Conservation (phyloP, 805 yeast genomes). For the Wickerhamiella nectarea region DNA sequence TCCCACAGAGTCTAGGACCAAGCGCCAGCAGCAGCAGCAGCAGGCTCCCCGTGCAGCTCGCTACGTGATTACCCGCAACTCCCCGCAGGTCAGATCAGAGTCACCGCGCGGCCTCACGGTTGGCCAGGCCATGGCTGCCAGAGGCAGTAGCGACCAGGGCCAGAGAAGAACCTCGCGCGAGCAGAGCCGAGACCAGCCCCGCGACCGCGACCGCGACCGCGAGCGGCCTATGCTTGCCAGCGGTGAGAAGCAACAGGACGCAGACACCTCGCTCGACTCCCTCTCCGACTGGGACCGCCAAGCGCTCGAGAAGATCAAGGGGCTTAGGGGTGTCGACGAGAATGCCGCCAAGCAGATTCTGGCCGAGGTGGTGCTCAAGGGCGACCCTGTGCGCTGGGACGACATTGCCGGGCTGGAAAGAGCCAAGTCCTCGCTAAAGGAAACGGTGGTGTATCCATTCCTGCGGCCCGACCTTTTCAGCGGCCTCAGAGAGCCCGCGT, state of each 20-base stretch:
- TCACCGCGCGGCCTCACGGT: slow-evolving; percentile 2
- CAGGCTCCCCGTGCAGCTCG: slow-evolving; percentile 2
- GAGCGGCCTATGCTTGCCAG: background rate
- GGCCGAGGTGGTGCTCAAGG: slow-evolving; percentile 75
- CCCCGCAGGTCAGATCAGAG: slow-evolving; percentile 4
- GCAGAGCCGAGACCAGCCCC: too few relatives aligned
- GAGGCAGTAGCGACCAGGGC: background rate
- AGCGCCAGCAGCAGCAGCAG: slow-evolving; percentile 2
- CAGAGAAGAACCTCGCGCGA: background rate
- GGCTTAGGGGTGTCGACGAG: slow-evolving; percentile 56
- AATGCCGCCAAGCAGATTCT: slow-evolving; percentile 69
- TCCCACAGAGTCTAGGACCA: background rate
- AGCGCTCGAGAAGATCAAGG: slow-evolving; percentile 25
- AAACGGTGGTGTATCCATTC: slow-evolving; percentile 92
- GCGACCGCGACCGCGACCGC: background rate
- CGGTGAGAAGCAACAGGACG: background rate
- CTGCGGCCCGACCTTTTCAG: slow-evolving; percentile 82
- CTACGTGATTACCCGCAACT: slow-evolving; percentile 7
- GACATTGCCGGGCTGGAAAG: slow-evolving; percentile 84
- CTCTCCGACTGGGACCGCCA: slow-evolving; percentile 25
- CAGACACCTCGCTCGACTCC: background rate
- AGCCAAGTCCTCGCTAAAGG: slow-evolving; percentile 83
- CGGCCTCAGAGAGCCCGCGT: slow-evolving; percentile 84
- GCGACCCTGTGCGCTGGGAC: slow-evolving; percentile 88
- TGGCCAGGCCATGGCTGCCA: background rate